Conservation (phyloP, 2,329 filamentous ascomycete genomes). For the Blastomyces silverae region DNA sequence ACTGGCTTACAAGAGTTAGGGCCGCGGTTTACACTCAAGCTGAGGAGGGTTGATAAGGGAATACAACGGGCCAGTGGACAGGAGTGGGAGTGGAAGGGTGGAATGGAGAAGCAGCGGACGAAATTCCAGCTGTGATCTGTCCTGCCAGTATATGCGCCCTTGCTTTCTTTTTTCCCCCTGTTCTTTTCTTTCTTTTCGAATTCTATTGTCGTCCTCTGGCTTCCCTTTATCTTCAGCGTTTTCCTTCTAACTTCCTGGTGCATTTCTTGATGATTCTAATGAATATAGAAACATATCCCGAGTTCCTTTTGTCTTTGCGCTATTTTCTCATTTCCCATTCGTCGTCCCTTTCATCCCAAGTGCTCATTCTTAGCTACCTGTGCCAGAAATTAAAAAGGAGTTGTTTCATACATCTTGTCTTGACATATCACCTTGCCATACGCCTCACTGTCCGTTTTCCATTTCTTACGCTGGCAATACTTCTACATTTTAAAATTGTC, state of each 20-base stretch:
- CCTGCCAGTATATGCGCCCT: neutral
- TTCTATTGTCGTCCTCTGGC: neutral
- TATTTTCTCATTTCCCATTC: neutral
- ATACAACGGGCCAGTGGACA: slow-evolving; percentile 69
- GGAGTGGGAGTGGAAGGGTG: slow-evolving; percentile 94
- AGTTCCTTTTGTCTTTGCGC: slow-evolving; percentile 6
- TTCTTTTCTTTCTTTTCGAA: neutral
- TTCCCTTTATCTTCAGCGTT: neutral
- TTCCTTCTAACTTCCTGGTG: neutral
- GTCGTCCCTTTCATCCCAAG: neutral
- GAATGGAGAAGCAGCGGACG: slow-evolving; percentile 89
- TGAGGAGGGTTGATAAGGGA: slow-evolving; percentile 84
- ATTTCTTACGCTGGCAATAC: neutral
- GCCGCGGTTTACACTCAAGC: slow-evolving; percentile 74
- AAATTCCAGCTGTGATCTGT: slow-evolving; percentile 71
- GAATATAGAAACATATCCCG: slow-evolving; percentile 11
- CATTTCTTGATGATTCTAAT: slow-evolving; percentile 12
- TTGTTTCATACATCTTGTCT: neutral
- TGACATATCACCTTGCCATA: neutral
- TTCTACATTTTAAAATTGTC: neutral
- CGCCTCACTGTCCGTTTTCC: neutral
- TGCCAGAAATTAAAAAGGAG: neutral
- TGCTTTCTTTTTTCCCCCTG: neutral
- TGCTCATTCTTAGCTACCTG: neutral
- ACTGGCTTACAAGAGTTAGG: slow-evolving; percentile 88